phyloP scores from a whole-genome alignment of 106 monocot species.

The Dendrobium chrysotoxum region DNA sequence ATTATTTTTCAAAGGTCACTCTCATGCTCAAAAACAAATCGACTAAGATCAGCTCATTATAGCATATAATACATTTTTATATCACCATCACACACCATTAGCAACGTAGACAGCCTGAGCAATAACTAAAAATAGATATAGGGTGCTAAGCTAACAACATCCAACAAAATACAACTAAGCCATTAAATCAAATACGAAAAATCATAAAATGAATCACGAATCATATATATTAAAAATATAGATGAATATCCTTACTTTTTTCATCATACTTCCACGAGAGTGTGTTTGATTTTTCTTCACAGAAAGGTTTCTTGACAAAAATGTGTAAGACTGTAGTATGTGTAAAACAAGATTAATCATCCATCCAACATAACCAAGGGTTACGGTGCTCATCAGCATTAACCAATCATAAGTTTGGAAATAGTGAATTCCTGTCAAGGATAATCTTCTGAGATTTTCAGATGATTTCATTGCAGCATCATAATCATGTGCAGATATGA shows the following conservation, averaged over 20 bases:
- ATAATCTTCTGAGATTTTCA: conserved; percentile 52
- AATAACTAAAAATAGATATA: neutral
- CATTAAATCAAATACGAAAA: neutral
- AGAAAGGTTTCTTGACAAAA: conserved; percentile 23
- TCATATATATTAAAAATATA: neutral
- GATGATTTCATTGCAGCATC: conserved; percentile 52
- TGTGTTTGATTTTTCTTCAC: conserved; percentile 23
- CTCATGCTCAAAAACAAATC: neutral
- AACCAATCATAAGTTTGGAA: conserved; percentile 98
- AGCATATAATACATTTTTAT: neutral
- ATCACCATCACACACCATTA: neutral
- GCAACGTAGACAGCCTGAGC: neutral
- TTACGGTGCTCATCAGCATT: conserved; percentile 75
- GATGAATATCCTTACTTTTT: conserved; percentile 31
- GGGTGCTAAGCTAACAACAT: neutral
- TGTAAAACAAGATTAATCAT: conserved; percentile 79
- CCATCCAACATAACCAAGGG: conserved; percentile 96
- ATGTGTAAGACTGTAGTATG: conserved; percentile 71
- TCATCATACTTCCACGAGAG: conserved; percentile 10
- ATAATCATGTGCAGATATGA: conserved; percentile 51
- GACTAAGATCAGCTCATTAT: neutral
- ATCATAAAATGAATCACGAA: neutral
- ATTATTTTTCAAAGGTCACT: neutral
- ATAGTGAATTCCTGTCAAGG: conserved; percentile 81
- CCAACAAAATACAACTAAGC: neutral